Evolutionary conservation across 495 filamentous ascomycete genomes (phyloP).

Genomic region (Talaromyces stipitatus): DNA sequence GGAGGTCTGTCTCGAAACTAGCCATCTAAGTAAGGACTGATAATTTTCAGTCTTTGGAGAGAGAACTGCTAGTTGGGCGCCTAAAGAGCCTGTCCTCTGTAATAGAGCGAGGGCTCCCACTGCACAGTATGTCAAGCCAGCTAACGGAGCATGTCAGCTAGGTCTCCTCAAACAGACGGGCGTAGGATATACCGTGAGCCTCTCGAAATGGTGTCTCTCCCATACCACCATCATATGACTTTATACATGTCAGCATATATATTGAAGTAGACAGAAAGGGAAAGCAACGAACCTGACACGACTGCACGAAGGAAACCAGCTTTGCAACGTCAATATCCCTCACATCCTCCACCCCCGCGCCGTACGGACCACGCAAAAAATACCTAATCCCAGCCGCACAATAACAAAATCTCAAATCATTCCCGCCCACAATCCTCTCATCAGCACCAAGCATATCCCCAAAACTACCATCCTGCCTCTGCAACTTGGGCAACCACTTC

Average conservation of each 20-base stretch:
- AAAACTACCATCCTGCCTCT: constrained; percentile 83
- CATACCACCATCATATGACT: constrained; percentile 91
- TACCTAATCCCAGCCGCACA: constrained; percentile 73
- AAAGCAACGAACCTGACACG: constrained; percentile 49
- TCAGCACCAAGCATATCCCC: constrained; percentile 64
- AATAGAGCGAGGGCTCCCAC: constrained; percentile 68
- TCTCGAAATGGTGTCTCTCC: constrained; percentile 75
- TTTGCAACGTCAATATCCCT: constrained; percentile 69
- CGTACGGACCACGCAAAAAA: constrained; percentile 58
- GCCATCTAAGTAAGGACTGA: constrained; percentile 50
- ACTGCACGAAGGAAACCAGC: constrained; percentile 62
- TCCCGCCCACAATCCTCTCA: constrained; percentile 62
- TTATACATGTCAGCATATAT: constrained; percentile 1
- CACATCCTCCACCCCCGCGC: constrained; percentile 43
- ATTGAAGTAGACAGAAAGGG: not conserved
- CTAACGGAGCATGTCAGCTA: constrained; percentile 37
- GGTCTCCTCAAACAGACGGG: constrained; percentile 1
- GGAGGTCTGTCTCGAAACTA: constrained; percentile 63
- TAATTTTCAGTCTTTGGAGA: constrained; percentile 26
- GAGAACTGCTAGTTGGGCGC: constrained; percentile 15
- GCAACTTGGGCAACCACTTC: constrained; percentile 65
- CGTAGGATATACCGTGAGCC: constrained; percentile 60
- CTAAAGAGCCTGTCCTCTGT: constrained; percentile 30
- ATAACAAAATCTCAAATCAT: constrained; percentile 83
- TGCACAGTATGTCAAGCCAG: constrained; percentile 83